Evolutionary conservation across 2,329 filamentous ascomycete genomes (phyloP).

Genomic region (Fusarium nisikadoi): DNA sequence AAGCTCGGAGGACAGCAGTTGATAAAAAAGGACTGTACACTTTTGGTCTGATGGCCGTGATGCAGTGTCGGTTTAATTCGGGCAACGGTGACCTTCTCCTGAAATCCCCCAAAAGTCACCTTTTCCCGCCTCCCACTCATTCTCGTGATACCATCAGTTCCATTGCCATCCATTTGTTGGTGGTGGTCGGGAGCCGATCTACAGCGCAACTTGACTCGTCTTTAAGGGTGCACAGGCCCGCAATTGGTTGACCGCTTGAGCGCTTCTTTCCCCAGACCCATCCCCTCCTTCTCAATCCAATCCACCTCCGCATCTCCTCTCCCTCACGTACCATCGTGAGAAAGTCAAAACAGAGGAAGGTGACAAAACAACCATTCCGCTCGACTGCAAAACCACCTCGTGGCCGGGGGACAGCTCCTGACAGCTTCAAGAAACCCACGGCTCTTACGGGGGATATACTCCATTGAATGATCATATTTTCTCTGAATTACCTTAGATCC

Average conservation of each 20-base stretch:
- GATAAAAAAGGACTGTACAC: conserved; percentile 7
- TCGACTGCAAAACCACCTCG: background rate
- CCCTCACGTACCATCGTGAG: conserved; percentile 14
- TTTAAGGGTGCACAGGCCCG: conserved; percentile 34
- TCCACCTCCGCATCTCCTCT: conserved; percentile 21
- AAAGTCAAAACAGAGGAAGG: conserved; percentile 7
- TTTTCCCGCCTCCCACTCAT: conserved; percentile 6
- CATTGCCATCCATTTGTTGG: background rate
- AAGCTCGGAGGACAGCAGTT: conserved; percentile 21
- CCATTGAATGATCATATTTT: background rate
- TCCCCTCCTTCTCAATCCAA: conserved; percentile 9
- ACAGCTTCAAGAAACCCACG: background rate
- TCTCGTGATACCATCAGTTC: conserved; percentile 29
- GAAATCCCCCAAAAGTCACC: conserved; percentile 9
- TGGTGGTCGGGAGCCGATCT: conserved; percentile 17
- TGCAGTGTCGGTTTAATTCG: conserved; percentile 8
- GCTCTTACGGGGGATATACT: background rate
- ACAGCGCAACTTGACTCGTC: conserved; percentile 4
- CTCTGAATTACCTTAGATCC: background rate
- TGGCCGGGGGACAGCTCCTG: background rate
- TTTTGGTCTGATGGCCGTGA: background rate
- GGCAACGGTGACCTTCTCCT: conserved; percentile 6
- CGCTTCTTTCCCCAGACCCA: background rate
- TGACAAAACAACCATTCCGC: background rate
- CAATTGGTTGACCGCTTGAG: conserved; percentile 7